Conservation (phyloP, 2,329 filamentous ascomycete genomes). For the Zymoseptoria pseudotritici region DNA sequence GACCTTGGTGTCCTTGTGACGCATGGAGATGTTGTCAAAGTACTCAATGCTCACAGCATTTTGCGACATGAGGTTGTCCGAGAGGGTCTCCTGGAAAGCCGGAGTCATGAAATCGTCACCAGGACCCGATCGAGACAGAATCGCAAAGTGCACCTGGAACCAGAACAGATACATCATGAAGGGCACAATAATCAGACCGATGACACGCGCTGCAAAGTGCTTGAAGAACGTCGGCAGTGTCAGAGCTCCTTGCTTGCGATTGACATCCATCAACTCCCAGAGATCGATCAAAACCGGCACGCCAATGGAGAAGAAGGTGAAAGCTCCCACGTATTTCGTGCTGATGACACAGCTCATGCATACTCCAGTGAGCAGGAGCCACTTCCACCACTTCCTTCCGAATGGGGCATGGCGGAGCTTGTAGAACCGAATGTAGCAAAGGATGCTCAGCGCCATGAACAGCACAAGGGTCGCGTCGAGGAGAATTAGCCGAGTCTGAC, state of each 20-base stretch:
- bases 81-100: conserved; percentile 93
- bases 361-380: conserved; percentile 91
- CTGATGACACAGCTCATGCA: conserved; percentile 95
- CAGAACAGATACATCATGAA: conserved; percentile 99
- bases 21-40: conserved; percentile 78
- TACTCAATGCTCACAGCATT: conserved; percentile 83
- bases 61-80: conserved; percentile 86
- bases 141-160: conserved; percentile 98
- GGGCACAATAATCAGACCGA: conserved; percentile 80
- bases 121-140: conserved; percentile 79
- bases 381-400: conserved; percentile 98
- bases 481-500: conserved; percentile 89
- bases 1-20: conserved; percentile 95
- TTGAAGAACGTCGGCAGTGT: conserved; percentile 72
- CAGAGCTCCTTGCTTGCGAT: conserved; percentile 73
- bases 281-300: conserved; percentile 89
- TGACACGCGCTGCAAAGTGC: conserved; percentile 80
- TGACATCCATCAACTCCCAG: conserved; percentile 89
- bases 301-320: conserved; percentile 95
- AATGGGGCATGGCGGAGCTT: conserved; percentile 87
- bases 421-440: conserved; percentile 96
- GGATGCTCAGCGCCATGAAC: conserved; percentile 89
- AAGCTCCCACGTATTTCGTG: conserved; percentile 93
- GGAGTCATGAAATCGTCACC: conserved; percentile 99
- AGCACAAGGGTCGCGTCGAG: conserved; percentile 90